These are phyloP conservation scores for Aspergillus bridgeri DNA, from an alignment of 495 filamentous ascomycete genomes.

Conservation along the genomic window DNA sequence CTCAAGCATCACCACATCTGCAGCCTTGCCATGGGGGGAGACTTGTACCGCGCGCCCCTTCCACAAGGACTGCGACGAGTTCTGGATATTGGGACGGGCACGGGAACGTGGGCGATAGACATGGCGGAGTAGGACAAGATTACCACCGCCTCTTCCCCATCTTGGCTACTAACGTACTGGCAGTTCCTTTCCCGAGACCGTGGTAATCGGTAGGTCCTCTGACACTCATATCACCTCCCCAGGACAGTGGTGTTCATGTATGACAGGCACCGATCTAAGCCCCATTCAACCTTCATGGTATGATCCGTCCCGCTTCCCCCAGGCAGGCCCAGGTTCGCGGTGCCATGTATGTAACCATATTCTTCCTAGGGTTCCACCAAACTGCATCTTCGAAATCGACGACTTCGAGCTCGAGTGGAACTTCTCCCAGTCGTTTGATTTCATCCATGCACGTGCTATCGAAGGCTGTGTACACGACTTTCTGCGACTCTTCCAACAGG, in stretches of 20 bases:
- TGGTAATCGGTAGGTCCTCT: slow-evolving; percentile 13
- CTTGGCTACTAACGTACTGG: background rate
- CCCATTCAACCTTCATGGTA: slow-evolving; percentile 47
- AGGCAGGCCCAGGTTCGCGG: background rate
- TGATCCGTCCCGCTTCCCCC: slow-evolving; percentile 33
- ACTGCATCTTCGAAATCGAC: slow-evolving; percentile 28
- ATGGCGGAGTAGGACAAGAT: slow-evolving; percentile 39
- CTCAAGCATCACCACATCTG: slow-evolving; percentile 46
- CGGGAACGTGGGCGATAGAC: slow-evolving; percentile 52
- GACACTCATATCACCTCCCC: background rate
- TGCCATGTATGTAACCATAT: background rate
- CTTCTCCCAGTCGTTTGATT: slow-evolving; percentile 26
- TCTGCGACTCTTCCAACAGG: slow-evolving; percentile 20
- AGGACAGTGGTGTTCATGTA: background rate
- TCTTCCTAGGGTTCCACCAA: slow-evolving; percentile 27
- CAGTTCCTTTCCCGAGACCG: slow-evolving; percentile 13
- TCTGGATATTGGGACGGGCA: slow-evolving; percentile 48
- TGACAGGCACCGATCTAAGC: slow-evolving; percentile 43
- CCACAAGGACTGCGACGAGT: slow-evolving; percentile 33
- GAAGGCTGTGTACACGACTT: slow-evolving; percentile 32
- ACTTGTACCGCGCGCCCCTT: slow-evolving; percentile 51
- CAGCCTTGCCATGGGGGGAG: slow-evolving; percentile 40
- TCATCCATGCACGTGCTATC: slow-evolving; percentile 35
- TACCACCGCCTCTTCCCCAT: background rate
- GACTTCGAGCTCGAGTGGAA: slow-evolving; percentile 31